phyloP scores from a whole-genome alignment of 345 rosid genomes.

The Excoecaria cochinchinensis region DNA sequence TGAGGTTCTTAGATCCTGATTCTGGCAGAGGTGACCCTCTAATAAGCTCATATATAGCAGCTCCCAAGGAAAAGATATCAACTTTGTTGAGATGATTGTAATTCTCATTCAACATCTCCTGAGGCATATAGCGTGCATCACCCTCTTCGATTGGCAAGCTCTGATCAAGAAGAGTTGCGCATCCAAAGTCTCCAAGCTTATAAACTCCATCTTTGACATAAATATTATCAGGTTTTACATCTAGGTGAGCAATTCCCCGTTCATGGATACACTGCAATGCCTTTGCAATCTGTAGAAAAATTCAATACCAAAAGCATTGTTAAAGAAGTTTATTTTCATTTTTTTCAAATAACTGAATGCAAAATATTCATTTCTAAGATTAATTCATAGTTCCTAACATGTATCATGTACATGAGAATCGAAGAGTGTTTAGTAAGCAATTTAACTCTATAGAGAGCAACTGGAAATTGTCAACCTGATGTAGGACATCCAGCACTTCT shows the following conservation, averaged over 20 bases:
- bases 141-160: slow-evolving; percentile 94
- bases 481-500: slow-evolving; percentile 56
- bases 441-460: background rate
- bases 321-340: background rate
- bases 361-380: background rate
- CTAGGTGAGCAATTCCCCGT: slow-evolving; percentile 89
- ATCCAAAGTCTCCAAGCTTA: slow-evolving; percentile 97
- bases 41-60: slow-evolving; percentile 70
- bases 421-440: background rate
- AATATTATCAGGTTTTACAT: slow-evolving; percentile 95
- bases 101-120: slow-evolving; percentile 84
- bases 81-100: slow-evolving; percentile 88
- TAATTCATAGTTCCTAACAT: background rate
- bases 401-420: background rate
- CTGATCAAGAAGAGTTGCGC: slow-evolving; percentile 79
- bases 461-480: slow-evolving; percentile 54
- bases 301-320: slow-evolving; percentile 13
- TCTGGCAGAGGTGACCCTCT: slow-evolving; percentile 78
- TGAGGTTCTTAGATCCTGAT: slow-evolving; percentile 68
- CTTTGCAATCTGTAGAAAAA: slow-evolving; percentile 65
- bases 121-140: slow-evolving; percentile 99
- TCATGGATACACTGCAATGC: slow-evolving; percentile 76
- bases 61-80: slow-evolving; percentile 89
- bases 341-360: too few species aligned
- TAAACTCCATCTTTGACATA: slow-evolving; percentile 73